phyloP scores from a whole-genome alignment of 2,329 filamentous ascomycete genomes.

The Penicillium corylophilum region DNA sequence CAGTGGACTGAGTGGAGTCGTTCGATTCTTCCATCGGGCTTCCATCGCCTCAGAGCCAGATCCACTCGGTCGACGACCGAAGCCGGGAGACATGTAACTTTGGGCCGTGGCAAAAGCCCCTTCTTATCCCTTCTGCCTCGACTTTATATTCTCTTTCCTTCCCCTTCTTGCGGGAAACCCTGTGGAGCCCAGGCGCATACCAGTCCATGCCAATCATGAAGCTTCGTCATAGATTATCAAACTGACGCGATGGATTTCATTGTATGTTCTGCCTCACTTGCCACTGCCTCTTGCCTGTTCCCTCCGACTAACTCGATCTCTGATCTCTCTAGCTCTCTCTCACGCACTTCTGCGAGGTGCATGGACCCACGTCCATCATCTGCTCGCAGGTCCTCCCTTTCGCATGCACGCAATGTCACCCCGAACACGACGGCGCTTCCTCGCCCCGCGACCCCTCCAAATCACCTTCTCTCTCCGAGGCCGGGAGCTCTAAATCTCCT shows the following conservation, averaged over 20 bases:
- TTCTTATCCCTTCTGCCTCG: conserved; percentile 6
- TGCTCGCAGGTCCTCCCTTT: conserved; percentile 59
- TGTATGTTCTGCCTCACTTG: conserved; percentile 31
- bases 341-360: conserved; percentile 63
- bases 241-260: conserved; percentile 46
- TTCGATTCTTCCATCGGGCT: conserved; percentile 19
- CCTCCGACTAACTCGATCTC: conserved; percentile 5
- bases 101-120: conserved; percentile 19
- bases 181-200: conserved; percentile 20
- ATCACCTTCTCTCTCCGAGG: conserved; percentile 11
- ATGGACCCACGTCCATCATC: conserved; percentile 62
- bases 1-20: conserved; percentile 11
- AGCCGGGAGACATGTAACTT: conserved; percentile 11
- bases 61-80: conserved; percentile 17
- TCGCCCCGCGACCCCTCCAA: conserved; percentile 24
- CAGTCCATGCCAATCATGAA: conserved; percentile 28
- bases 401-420: conserved; percentile 54
- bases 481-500: conserved; percentile 24
- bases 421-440: conserved; percentile 37
- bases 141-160: conserved; percentile 1
- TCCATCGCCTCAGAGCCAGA: conserved; percentile 15
- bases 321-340: conserved; percentile 55
- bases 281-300: conserved; percentile 3
- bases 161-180: conserved; percentile 15
- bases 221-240: conserved; percentile 34